Percentiles rank a stretch among this genome's conserved stretches.
These are phyloP conservation scores for Ulota crispa DNA, from an alignment of 225 moss, liverwort and hornwort genomes.

Conservation along the genomic window DNA sequence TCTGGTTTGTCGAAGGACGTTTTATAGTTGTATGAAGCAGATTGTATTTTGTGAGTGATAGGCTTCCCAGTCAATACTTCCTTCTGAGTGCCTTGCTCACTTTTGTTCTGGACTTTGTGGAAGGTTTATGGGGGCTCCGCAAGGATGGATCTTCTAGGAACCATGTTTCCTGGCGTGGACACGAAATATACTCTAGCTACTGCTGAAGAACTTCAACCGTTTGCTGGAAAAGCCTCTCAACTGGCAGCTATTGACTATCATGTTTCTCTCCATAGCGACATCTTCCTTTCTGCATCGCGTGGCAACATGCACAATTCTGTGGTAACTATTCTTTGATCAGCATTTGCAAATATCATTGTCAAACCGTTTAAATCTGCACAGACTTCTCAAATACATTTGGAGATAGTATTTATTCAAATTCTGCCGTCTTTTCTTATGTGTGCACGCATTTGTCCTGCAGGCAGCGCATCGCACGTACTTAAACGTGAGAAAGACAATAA, in stretches of 20 bases:
- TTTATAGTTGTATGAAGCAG: too few species aligned
- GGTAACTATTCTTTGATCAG: slow-evolving; percentile 43
- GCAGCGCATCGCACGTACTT: slow-evolving; percentile 77
- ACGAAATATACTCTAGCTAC: slow-evolving; percentile 76
- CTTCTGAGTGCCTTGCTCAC: too few species aligned
- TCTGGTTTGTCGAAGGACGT: too few species aligned
- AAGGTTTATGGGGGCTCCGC: too few species aligned
- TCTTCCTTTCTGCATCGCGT: slow-evolving; percentile 88
- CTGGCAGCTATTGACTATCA: slow-evolving; percentile 85
- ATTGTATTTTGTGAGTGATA: too few species aligned
- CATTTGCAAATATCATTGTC: neutral
- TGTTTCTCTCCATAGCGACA: slow-evolving; percentile 80
- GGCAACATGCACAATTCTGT: slow-evolving; percentile 95
- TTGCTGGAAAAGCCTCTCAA: slow-evolving; percentile 75
- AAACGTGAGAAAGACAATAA: slow-evolving; percentile 68
- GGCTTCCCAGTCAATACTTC: too few species aligned
- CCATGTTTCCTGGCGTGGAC: slow-evolving; percentile 69
- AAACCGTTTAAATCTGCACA: neutral
- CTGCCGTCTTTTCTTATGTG: neutral
- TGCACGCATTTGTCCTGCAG: slow-evolving; percentile 39
- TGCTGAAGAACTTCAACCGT: slow-evolving; percentile 75
- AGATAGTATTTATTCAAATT: neutral
- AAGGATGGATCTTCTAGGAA: too few species aligned
- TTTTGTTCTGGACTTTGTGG: too few species aligned
- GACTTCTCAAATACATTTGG: neutral